A percentile compares a stretch with the other conserved stretches of the same genome.
Conservation (phyloP, 495 filamentous ascomycete genomes). For the Aspergillus sclerotioniger region DNA sequence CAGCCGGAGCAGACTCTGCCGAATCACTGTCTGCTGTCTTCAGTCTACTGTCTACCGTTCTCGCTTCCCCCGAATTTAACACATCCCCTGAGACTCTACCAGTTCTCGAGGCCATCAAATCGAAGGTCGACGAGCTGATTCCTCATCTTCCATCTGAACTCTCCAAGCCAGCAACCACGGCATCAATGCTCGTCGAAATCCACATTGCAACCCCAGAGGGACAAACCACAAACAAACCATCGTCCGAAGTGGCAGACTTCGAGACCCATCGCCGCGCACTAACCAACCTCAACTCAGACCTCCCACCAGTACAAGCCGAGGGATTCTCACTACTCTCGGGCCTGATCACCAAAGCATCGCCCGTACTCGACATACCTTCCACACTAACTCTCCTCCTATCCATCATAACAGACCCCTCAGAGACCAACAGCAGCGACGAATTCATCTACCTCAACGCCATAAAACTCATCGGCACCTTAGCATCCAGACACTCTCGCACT, state of each 20-base stretch:
- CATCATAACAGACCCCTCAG: constrained; percentile 56
- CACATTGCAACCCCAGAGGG: constrained; percentile 56
- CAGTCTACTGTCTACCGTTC: constrained; percentile 64
- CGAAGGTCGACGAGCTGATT: constrained; percentile 44
- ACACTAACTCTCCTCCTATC: constrained; percentile 65
- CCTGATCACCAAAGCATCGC: constrained; percentile 59
- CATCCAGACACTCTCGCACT: constrained; percentile 61
- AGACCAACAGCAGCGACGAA: constrained; percentile 53
- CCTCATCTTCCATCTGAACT: constrained; percentile 34
- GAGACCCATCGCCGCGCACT: constrained; percentile 71
- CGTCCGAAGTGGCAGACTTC: constrained; percentile 57
- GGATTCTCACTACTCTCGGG: constrained; percentile 68
- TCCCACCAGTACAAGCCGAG: constrained; percentile 74
- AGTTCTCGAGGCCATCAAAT: constrained; percentile 51
- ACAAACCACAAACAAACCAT: constrained; percentile 34
- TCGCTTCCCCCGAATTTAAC: constrained; percentile 62
- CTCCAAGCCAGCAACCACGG: constrained; percentile 48
- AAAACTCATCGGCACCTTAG: constrained; percentile 64
- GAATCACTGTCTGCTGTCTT: constrained; percentile 58
- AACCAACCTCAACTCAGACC: constrained; percentile 70
- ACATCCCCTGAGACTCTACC: constrained; percentile 44
- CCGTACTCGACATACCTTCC: constrained; percentile 68
- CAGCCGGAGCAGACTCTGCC: constrained; percentile 43
- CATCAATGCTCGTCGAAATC: constrained; percentile 54
- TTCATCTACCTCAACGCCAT: constrained; percentile 73